phyloP scores from a whole-genome alignment of 2,329 filamentous ascomycete genomes.

The Penicillium sp. region DNA sequence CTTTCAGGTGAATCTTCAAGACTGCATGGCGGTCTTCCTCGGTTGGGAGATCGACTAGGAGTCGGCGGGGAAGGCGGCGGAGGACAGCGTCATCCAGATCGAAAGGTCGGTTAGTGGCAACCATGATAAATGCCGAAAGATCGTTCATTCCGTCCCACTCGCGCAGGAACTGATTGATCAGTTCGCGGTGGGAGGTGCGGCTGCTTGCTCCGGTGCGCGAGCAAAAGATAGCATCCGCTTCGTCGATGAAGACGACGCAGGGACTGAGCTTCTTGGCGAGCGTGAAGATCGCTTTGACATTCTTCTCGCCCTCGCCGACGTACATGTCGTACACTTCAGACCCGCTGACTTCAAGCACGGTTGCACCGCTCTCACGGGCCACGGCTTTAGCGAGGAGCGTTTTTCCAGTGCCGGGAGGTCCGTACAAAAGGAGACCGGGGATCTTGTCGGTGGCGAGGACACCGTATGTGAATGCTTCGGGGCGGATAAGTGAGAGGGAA shows the following conservation, averaged over 20 bases:
- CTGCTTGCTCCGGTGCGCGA: constrained; percentile 64
- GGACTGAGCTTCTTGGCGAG: constrained; percentile 88
- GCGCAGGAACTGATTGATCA: constrained; percentile 93
- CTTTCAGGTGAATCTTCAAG: constrained; percentile 51
- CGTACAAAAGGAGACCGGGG: constrained; percentile 82
- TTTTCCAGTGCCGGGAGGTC: constrained; percentile 71
- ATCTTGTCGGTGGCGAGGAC: constrained; percentile 89
- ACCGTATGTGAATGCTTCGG: constrained; percentile 94
- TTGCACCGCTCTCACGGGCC: constrained; percentile 65
- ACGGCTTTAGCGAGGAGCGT: constrained; percentile 63
- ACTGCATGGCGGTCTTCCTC: constrained; percentile 48
- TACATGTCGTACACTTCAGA: constrained; percentile 95
- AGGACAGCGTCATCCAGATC: constrained; percentile 71
- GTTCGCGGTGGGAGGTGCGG: constrained; percentile 74
- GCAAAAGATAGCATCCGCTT: constrained; percentile 89
- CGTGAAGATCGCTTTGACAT: constrained; percentile 86
- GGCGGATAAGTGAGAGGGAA: constrained; percentile 78
- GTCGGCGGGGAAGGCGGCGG: constrained; percentile 50
- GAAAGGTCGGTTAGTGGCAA: constrained; percentile 92
- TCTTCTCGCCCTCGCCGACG: constrained; percentile 94
- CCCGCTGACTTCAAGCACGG: constrained; percentile 78
- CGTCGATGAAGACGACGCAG: constrained; percentile 94
- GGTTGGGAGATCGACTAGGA: constrained; percentile 51
- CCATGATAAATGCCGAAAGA: constrained; percentile 91
- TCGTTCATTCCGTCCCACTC: constrained; percentile 94